These are phyloP conservation scores for Hanseniaspora clermontiae DNA, from an alignment of 805 yeast genomes.

Conservation along the genomic window DNA sequence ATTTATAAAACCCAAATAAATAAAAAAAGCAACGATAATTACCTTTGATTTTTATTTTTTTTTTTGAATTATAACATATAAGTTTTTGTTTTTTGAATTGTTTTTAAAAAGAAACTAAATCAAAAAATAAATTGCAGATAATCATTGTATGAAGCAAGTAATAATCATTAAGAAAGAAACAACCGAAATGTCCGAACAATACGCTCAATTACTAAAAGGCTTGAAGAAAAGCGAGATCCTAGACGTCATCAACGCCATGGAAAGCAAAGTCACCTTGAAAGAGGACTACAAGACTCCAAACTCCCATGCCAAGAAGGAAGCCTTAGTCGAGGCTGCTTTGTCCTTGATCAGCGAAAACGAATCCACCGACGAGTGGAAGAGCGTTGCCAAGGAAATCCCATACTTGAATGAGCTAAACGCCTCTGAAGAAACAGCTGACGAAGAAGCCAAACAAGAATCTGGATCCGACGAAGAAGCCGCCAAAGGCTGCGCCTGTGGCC, in stretches of 20 bases:
- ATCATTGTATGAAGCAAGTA: slow-evolving; percentile 11
- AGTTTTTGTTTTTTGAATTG: no score
- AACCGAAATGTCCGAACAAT: slow-evolving; percentile 6
- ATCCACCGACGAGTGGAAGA: not conserved
- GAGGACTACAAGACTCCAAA: slow-evolving; percentile 12
- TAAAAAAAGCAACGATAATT: no score
- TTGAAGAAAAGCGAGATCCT: slow-evolving; percentile 6
- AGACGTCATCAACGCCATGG: slow-evolving; percentile 4
- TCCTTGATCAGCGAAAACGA: slow-evolving; percentile 1
- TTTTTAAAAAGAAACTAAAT: no score
- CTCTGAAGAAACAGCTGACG: no score
- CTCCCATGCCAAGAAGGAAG: slow-evolving; percentile 5
- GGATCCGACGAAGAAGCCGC: not conserved
- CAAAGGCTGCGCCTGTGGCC: not conserved
- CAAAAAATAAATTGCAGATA: not conserved
- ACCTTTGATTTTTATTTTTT: no score
- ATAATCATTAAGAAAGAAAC: slow-evolving; percentile 12
- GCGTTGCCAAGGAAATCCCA: slow-evolving; percentile 5
- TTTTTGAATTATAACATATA: not conserved
- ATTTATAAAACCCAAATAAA: not conserved
- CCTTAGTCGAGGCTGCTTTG: slow-evolving; percentile 1
- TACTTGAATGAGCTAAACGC: slow-evolving; percentile 5
- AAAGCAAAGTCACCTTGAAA: not conserved
- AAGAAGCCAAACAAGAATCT: not conserved
- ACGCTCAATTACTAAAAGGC: slow-evolving; percentile 3